Base-by-base conservation (phyloP, 2,329 filamentous ascomycete genomes). In the Pseudogymnoascus sp. region DNA sequence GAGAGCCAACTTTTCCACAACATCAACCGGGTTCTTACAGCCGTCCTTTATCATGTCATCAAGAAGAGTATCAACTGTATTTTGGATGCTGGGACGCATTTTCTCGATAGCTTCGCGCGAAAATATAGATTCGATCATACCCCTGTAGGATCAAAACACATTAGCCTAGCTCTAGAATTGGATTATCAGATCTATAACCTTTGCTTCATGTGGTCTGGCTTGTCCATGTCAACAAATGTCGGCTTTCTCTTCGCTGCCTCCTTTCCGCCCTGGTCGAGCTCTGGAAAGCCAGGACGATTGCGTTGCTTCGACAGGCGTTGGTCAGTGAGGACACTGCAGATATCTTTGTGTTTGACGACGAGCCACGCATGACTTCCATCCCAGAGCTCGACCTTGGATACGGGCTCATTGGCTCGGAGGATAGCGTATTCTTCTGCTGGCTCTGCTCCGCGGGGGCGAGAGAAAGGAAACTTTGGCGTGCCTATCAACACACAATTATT, bases 161-260 rank as follows among this genome's bases (percentile, higher is more conserved):
- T 53, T 35, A 61, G 60, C 44, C 11, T n/a, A 14, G 38, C n/a
- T 62, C 16, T 31, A 59, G 18, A 16, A 12, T 62, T 21, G 16
- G 31, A 31, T 60, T 31, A 14, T 60, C n/a, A 12, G n/a, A 47
- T 61, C 62, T 23, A 14, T 11, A 11, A 75, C 75, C 77, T 74
- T 64, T 81, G 77, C 12, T 72, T 69, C 74, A 77, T 79, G 63
- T 82, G 79, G 2, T 75, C 74, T 0, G 79, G 79, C 3, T 77
- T 69, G 64, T 81, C 78, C 77, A 81, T 80, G 66, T 81, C 78
- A 4, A 81, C 79, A 66, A 81, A 81, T 0, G 78, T 81, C 5
- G 79, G 77, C 63, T 76, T 78, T 38, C 75, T 77, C 65, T 79
- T 78, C n/a, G 75, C 78, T 6, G 79, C 79, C 38, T 73, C 71